phyloP scores from a whole-genome alignment of 208 protist species.

The Trypanosomatidae sp. region DNA sequence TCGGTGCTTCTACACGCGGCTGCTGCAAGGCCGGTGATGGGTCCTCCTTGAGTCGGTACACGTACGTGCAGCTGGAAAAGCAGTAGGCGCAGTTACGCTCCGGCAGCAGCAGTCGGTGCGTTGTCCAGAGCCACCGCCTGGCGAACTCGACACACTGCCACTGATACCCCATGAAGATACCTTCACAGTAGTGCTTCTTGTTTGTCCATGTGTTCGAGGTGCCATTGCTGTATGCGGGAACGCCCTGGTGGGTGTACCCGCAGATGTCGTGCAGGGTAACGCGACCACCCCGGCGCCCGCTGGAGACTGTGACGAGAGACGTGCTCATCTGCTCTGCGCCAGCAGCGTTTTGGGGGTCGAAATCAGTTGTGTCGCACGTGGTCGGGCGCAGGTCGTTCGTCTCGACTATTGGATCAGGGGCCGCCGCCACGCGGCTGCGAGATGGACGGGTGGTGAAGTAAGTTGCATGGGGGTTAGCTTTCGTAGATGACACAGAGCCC shows the following conservation, averaged over 20 bases:
- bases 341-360: not conserved
- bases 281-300: not conserved
- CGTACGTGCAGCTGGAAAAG: constrained; percentile 31
- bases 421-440: not conserved
- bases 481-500: not conserved
- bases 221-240: constrained; percentile 78
- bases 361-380: not conserved
- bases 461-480: not conserved
- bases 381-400: not conserved
- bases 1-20: not conserved
- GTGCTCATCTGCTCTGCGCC: not conserved
- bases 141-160: constrained; percentile 91
- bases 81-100: constrained; percentile 46
- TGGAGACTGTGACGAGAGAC: not conserved
- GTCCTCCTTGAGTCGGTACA: constrained; percentile 26
- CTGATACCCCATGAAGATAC: constrained; percentile 79
- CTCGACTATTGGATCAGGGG: not conserved
- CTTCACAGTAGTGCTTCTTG: constrained; percentile 41
- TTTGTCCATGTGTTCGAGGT: constrained; percentile 43
- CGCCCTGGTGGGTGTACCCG: constrained; percentile 53
- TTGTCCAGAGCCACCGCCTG: constrained; percentile 68
- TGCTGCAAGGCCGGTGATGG: not conserved
- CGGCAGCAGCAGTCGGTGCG: constrained; percentile 64
- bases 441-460: not conserved
- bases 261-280: constrained; percentile 44